Base-by-base conservation (phyloP, 2,329 filamentous ascomycete species). In the Aspergillus sp. region DNA sequence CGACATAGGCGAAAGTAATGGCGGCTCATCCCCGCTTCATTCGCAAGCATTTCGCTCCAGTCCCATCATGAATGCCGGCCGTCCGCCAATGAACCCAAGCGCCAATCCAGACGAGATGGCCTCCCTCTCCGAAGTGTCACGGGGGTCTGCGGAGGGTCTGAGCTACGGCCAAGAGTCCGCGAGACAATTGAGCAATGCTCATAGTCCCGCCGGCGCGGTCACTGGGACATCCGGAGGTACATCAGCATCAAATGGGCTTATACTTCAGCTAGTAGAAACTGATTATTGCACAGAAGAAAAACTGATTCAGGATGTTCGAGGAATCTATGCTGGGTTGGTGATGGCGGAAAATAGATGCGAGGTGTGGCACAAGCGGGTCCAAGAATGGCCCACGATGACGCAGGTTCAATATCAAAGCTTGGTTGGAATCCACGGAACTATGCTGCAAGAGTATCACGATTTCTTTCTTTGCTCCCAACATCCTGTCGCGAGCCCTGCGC, bases 261-360 rank as follows among this genome's bases (percentile, higher is more conserved):
- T 84, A 4, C 69, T 80, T 10, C 85, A 91, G 65, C 87, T 85
- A 0, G 84, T 88, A 54, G 91, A 87, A 0, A 84, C 87, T 0
- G 93, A 87, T 0, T 84, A 87, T 0, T 92, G 95, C 7, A 89
- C 88, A 0, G 88, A 91, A 62, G 89, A 92, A 0, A 90, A 96
- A 66, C 81, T 97, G 0, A 86, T 91, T 0, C 87, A 87, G 0
- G 92, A 97, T 68, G 90, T 96, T 4, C 70, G 70, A 30, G 68
- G 63, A 3, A 78, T 78, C 17, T 96, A 97, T 68, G 87, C 89
- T 0, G 92, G 91, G 0, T 77, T 97, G 0, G 88, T 92, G 0
- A 91, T 95, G 87, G 91, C 97, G 0, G 94, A 98, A 71, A 87
- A 85, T 23, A 92, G 95, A 67, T 94, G 92, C 67, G 93, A 96